Percentiles rank a stretch among this genome's conserved stretches.
Conservation (phyloP, 2,329 filamentous ascomycete genomes). For the Stemphylium vesicarium region DNA sequence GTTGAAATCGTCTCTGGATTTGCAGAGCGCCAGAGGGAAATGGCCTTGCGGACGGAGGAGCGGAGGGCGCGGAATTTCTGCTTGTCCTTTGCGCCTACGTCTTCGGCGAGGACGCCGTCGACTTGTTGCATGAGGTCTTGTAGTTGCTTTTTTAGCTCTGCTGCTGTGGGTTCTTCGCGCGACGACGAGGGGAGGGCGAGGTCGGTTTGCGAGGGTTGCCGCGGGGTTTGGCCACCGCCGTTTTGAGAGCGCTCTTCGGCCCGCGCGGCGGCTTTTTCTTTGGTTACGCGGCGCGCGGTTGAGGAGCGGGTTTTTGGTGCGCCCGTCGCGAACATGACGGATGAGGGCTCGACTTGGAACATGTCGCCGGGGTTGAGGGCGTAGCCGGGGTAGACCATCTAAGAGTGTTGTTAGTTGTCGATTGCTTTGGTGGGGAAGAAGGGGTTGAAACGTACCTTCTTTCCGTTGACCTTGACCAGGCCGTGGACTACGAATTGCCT, state of each 20-base stretch:
- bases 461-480: conserved; percentile 92
- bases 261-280: conserved; percentile 39
- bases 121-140: conserved; percentile 56
- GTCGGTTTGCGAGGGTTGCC: conserved; percentile 12
- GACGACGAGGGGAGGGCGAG: conserved; percentile 9
- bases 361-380: conserved; percentile 96
- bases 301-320: conserved; percentile 62
- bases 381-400: conserved; percentile 94
- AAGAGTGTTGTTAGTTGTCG: background rate
- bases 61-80: conserved; percentile 76
- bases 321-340: conserved; percentile 88
- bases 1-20: conserved; percentile 55
- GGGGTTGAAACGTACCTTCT: conserved; percentile 68
- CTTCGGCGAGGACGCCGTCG: conserved; percentile 64
- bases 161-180: conserved; percentile 35
- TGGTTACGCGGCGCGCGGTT: conserved; percentile 36
- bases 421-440: background rate
- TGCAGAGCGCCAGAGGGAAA: conserved; percentile 59
- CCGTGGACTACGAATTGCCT: conserved; percentile 94
- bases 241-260: conserved; percentile 32
- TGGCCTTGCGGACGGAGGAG: conserved; percentile 66
- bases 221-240: conserved; percentile 25
- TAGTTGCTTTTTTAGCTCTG: conserved; percentile 44
- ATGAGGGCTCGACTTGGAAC: conserved; percentile 92
- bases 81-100: conserved; percentile 74